Percentiles rank a stretch among this genome's conserved stretches.
These are phyloP conservation scores for Bacterosira constricta DNA, from an alignment of 108 stramenopile species.

Conservation along the genomic window DNA sequence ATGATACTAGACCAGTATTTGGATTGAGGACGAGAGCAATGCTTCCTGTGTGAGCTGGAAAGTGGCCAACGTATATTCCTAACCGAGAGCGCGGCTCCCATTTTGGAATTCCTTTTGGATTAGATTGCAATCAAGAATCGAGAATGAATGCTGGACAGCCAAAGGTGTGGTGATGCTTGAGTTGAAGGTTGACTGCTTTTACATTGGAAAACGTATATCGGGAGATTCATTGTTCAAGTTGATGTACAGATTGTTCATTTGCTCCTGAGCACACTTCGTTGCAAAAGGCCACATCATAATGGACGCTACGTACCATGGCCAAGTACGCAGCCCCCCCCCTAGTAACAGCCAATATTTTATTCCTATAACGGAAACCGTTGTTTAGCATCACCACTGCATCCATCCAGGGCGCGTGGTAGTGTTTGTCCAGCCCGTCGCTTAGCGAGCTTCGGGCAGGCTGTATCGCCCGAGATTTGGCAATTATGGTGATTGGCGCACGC, in stretches of 20 bases:
- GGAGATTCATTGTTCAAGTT: not conserved
- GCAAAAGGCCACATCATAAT: constrained; percentile 25
- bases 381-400: no score
- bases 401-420: no score
- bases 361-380: no score
- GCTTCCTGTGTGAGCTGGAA: constrained; percentile 33
- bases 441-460: no score
- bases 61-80: constrained; percentile 36
- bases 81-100: constrained; percentile 26
- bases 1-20: constrained; percentile 32
- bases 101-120: constrained; percentile 14
- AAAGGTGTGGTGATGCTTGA: constrained; percentile 12
- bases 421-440: no score
- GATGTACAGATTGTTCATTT: constrained; percentile 5
- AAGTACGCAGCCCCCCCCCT: no score
- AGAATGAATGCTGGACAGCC: constrained; percentile 14
- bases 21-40: constrained; percentile 36
- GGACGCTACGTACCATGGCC: no score
- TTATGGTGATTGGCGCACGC: no score
- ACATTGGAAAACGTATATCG: not conserved
- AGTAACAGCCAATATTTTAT: no score
- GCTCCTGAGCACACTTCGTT: not conserved
- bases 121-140: constrained; percentile 15
- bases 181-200: not conserved
- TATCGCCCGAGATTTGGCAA: no score